Conservation (phyloP, 805 yeast species). For the Priceomyces melissophilus region DNA sequence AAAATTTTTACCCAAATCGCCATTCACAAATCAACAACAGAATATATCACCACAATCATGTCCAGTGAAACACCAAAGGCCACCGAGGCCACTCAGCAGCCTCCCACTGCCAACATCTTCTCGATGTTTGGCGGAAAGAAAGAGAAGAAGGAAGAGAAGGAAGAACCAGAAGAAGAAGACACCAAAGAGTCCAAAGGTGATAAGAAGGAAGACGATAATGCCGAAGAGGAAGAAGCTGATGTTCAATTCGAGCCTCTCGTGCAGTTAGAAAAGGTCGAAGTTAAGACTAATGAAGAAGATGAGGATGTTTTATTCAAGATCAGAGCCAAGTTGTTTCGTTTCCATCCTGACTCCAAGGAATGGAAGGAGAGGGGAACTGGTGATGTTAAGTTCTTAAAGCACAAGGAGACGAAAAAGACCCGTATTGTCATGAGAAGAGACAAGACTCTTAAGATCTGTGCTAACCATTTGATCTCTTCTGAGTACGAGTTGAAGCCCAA, state of each 20-base stretch:
- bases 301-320: conserved; percentile 52
- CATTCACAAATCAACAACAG: background rate
- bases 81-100: conserved; percentile 40
- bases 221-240: conserved; percentile 62
- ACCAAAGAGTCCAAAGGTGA: conserved; percentile 28
- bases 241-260: conserved; percentile 97
- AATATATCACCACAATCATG: conserved; percentile 13
- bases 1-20: background rate
- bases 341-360: conserved; percentile 77
- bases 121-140: conserved; percentile 94
- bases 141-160: conserved; percentile 50
- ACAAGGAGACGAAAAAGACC: conserved; percentile 75
- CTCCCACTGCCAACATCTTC: conserved; percentile 81
- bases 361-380: conserved; percentile 99
- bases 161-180: conserved; percentile 29
- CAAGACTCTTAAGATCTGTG: conserved; percentile 96
- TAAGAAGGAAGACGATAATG: conserved; percentile 55
- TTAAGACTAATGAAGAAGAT: conserved; percentile 64
- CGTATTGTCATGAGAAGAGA: conserved; percentile 98
- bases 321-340: conserved; percentile 93
- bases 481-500: conserved; percentile 85
- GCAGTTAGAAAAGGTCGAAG: conserved; percentile 91
- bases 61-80: conserved; percentile 30
- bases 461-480: conserved; percentile 86
- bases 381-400: conserved; percentile 92